Conservation (phyloP, 148 eudicot species). For the Camellia sinensis region DNA sequence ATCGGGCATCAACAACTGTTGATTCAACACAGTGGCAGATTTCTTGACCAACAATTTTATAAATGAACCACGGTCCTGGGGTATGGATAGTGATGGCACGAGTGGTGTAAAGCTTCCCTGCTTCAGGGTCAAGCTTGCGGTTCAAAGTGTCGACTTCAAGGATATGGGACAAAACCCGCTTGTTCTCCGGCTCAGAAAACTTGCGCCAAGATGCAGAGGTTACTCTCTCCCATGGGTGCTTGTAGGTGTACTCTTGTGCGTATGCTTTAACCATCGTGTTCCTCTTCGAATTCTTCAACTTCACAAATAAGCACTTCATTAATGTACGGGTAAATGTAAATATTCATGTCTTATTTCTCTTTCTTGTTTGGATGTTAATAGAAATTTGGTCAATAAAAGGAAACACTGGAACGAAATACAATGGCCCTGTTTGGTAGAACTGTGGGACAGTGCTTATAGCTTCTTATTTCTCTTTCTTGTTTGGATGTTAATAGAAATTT, state of each 20-base stretch:
- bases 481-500: background rate
- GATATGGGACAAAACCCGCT: slow-evolving; percentile 71
- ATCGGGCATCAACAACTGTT: slow-evolving; percentile 71
- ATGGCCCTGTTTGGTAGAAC: no score
- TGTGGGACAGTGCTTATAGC: no score
- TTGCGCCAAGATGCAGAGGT: slow-evolving; percentile 99
- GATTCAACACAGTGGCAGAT: slow-evolving; percentile 93
- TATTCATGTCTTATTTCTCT: background rate
- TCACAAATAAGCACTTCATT: background rate
- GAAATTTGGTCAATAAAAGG: slow-evolving; percentile 2
- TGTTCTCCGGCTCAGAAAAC: slow-evolving; percentile 88
- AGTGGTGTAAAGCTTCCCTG: slow-evolving; percentile 81
- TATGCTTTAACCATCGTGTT: slow-evolving; percentile 77
- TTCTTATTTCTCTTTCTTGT: background rate
- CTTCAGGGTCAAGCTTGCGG: slow-evolving; percentile 63
- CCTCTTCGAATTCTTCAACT: slow-evolving; percentile 8
- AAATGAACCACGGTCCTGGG: slow-evolving; percentile 93
- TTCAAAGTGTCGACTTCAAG: slow-evolving; percentile 85
- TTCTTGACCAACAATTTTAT: slow-evolving; percentile 79
- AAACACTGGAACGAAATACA: background rate
- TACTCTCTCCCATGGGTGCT: slow-evolving; percentile 97
- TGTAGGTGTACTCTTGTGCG: slow-evolving; percentile 77
- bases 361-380: background rate
- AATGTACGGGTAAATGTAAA: background rate
- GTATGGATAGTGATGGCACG: slow-evolving; percentile 82